Evolutionary conservation across 2,329 filamentous ascomycete genomes (phyloP).

Genomic region (Monilinia fructigena): DNA sequence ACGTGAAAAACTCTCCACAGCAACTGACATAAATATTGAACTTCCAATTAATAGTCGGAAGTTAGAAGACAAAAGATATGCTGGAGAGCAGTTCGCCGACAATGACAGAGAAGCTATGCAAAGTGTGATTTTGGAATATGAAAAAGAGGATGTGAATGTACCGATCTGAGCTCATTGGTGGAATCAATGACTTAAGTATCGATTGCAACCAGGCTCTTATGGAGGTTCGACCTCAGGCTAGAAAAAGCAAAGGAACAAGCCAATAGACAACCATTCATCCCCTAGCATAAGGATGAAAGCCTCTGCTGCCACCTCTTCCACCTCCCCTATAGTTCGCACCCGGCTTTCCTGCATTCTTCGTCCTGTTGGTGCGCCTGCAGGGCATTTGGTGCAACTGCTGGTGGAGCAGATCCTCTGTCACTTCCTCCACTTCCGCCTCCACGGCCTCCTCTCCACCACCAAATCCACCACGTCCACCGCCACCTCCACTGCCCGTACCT

Average conservation of each 20-base stretch:
- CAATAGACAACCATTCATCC: conserved; percentile 24
- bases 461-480: conserved; percentile 43
- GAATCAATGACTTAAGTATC: not conserved
- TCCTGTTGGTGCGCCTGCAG: conserved; percentile 85
- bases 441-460: conserved; percentile 39
- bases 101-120: not conserved
- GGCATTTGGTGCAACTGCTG: conserved; percentile 46
- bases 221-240: not conserved
- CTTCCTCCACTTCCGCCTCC: conserved; percentile 34
- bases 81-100: not conserved
- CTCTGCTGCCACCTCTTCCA: conserved; percentile 71
- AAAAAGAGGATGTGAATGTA: not conserved
- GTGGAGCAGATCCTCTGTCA: conserved; percentile 39
- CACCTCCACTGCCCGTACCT: conserved; percentile 40
- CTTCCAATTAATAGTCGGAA: not conserved
- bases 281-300: conserved; percentile 74
- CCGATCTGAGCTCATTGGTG: not conserved
- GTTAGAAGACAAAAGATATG: not conserved
- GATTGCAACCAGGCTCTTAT: not conserved
- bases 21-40: not conserved
- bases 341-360: conserved; percentile 89
- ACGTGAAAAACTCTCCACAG: not conserved
- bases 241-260: not conserved
- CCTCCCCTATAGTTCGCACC: conserved; percentile 93
- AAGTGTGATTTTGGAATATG: not conserved